Evolutionary conservation across 2,329 filamentous ascomycete species (phyloP), one percentile per base, ranked within the genome.

Genomic region (Penicillium sp.): DNA sequence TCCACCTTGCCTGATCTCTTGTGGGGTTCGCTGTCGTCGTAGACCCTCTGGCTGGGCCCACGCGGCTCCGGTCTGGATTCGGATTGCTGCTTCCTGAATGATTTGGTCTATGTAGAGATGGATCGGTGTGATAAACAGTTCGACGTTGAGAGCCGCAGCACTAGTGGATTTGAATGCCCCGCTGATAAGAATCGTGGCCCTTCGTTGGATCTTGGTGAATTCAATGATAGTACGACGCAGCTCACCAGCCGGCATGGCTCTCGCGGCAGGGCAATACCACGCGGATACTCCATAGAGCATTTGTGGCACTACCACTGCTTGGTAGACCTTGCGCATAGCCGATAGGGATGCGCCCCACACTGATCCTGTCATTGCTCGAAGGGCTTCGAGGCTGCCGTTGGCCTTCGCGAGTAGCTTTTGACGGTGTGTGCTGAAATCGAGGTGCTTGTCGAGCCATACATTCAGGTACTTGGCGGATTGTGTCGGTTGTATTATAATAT

Each of bases 381-480:
- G 37, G 1, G 58, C 63, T 35, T 40, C 45, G 0, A 66, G 25
- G 3, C 43, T 63, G 1, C 38, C 10, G 0, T 43, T 55, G 1
- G 60, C 60, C 19, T 67, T 68, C 0, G 55, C 54, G 0, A 65
- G 25, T 0, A 54, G 45, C n/a, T 62, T 60, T 0, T 55, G 28
- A 0, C 45, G 33, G 22, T 68, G 46, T 4, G 19, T 43, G 0
- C 22, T 8, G 7, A 68, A 66, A 0, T 28, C 57, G 0, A 68
- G 61, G 6, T 33, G 11, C 4, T 58, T 53, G 13, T 68, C 57
- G 0, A 65, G 52, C 61, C 38, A 67, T 2, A 62, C 3, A 5
- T 61, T 51, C 0, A 67, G 58, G 19, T 67, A 65, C 37, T 51
- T 55, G 1, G 57, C 33, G 8, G 42, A 45, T 8, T 60, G 26